phyloP scores from a whole-genome alignment of 495 filamentous ascomycete genomes.

The Trypethelium eluteriae region DNA sequence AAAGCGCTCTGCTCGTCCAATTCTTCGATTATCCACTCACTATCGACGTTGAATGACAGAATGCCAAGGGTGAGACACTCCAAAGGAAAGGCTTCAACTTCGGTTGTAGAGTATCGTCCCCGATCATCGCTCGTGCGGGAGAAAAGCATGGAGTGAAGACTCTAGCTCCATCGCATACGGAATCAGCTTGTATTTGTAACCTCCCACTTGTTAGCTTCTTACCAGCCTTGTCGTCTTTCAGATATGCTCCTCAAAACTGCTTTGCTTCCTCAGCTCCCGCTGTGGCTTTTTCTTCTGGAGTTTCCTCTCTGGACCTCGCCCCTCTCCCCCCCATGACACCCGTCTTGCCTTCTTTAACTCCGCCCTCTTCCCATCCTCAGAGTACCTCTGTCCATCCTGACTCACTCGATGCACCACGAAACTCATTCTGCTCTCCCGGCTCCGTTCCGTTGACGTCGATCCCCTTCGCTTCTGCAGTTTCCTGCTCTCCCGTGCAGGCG shows the following conservation, averaged over 20 bases:
- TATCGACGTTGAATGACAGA: too few relatives aligned
- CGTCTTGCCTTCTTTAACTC: background rate
- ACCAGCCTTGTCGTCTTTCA: background rate
- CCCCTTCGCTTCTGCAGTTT: slow-evolving; percentile 2
- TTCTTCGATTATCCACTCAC: too few relatives aligned
- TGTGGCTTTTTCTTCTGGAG: background rate
- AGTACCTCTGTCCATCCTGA: background rate
- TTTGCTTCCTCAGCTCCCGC: background rate
- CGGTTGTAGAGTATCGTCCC: too few relatives aligned
- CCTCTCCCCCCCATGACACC: background rate
- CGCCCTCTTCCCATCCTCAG: background rate
- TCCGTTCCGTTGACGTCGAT: background rate
- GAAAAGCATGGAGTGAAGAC: too few relatives aligned
- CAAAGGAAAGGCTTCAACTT: too few relatives aligned
- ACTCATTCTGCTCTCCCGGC: background rate
- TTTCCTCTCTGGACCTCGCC: background rate
- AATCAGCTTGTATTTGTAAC: too few relatives aligned
- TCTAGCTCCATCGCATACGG: too few relatives aligned
- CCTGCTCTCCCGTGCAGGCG: background rate
- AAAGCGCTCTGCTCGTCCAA: too few relatives aligned
- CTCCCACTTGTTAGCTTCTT: too few relatives aligned
- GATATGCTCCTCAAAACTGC: slow-evolving; percentile 1
- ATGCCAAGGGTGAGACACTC: too few relatives aligned
- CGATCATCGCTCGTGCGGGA: too few relatives aligned
- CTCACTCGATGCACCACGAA: background rate